Percentiles rank a stretch among this genome's conserved stretches.
Evolutionary conservation across 2,329 filamentous ascomycete species (phyloP).

Genomic region (Claviceps spartinae): DNA sequence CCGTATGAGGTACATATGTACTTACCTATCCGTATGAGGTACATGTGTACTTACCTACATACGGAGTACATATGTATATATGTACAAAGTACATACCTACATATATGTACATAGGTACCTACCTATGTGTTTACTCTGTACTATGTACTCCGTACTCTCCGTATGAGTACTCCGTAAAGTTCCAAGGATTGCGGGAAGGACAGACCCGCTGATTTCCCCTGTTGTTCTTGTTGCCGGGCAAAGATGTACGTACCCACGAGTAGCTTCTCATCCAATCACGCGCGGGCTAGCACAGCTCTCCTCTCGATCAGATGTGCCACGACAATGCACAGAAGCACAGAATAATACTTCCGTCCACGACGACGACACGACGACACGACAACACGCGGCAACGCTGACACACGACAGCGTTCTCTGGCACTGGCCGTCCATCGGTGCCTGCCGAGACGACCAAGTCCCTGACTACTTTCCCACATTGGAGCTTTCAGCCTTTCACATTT

Average conservation of each 20-base stretch:
- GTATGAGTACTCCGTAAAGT: too few species aligned
- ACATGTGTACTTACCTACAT: too few species aligned
- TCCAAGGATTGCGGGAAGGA: not conserved
- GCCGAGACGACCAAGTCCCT: not conserved
- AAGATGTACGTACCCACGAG: not conserved
- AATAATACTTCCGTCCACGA: not conserved
- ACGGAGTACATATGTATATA: too few species aligned
- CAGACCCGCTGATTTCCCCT: not conserved
- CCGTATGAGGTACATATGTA: too few species aligned
- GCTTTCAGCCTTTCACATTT: not conserved
- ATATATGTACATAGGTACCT: too few species aligned
- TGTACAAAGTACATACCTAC: too few species aligned
- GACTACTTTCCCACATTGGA: not conserved
- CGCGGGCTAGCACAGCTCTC: constrained; percentile 7
- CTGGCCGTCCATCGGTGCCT: not conserved
- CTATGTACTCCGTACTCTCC: too few species aligned
- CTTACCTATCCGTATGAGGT: too few species aligned
- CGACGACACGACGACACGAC: not conserved
- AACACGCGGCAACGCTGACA: not conserved
- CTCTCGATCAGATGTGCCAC: not conserved
- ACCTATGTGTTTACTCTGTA: too few species aligned
- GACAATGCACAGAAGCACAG: not conserved
- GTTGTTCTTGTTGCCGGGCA: constrained; percentile 9
- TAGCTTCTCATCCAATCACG: constrained; percentile 9
- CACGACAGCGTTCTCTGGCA: not conserved